phyloP scores from a whole-genome alignment of 2,329 filamentous ascomycete genomes.

The Botrytis squamosa region DNA sequence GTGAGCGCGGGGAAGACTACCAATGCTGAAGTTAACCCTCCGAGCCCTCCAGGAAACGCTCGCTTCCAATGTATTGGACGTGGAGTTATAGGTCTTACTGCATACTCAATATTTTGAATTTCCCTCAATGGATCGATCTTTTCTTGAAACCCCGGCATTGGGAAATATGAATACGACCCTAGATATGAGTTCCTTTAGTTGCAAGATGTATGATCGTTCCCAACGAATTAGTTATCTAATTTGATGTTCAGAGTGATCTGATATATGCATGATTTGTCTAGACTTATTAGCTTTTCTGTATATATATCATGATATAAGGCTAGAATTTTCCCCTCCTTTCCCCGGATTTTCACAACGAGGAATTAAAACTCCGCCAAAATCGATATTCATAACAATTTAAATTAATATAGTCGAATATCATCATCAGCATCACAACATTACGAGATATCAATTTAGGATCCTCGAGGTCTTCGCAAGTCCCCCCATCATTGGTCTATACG shows the following conservation, averaged over 20 bases:
- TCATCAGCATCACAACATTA: background rate
- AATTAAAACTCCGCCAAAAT: background rate
- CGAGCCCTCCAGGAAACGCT: background rate
- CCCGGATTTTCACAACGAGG: constrained; percentile 10
- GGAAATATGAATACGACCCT: background rate
- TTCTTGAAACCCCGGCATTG: background rate
- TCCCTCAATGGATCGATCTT: background rate
- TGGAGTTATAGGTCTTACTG: background rate
- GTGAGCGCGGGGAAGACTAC: constrained; percentile 2
- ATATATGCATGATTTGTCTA: constrained; percentile 4
- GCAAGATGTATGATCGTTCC: background rate
- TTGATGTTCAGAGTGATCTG: background rate
- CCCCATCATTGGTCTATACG: background rate
- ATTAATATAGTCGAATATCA: background rate
- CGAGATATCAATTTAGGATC: background rate
- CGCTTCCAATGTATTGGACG: constrained; percentile 3
- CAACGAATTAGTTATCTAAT: background rate
- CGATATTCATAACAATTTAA: background rate
- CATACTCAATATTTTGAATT: constrained; percentile 1
- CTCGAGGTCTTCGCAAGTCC: background rate
- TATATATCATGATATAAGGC: background rate
- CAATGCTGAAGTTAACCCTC: background rate
- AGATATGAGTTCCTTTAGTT: background rate
- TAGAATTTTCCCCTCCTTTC: constrained; percentile 8
- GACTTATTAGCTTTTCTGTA: background rate